phyloP scores from a whole-genome alignment of 192 early-diverging fungal species.

The Coemansia sp. region DNA sequence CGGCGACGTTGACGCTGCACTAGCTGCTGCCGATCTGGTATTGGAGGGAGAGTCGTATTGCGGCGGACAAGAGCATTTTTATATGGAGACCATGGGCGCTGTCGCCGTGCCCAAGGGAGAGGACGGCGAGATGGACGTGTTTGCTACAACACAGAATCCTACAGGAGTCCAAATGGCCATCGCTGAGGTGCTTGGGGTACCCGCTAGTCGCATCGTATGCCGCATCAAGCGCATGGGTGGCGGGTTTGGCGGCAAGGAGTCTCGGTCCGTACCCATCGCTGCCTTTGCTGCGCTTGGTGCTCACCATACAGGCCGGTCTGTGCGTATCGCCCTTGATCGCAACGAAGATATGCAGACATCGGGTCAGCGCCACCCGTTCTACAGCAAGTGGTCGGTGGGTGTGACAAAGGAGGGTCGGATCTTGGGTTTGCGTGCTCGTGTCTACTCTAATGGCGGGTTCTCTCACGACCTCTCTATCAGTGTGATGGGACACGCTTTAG shows the following conservation, averaged over 20 bases:
- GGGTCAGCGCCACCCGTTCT: slow-evolving; percentile 81
- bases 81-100: slow-evolving; percentile 77
- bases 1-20: slow-evolving; percentile 66
- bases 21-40: slow-evolving; percentile 57
- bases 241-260: slow-evolving; percentile 84
- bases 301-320: slow-evolving; percentile 64
- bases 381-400: slow-evolving; percentile 76
- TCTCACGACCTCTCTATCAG: slow-evolving; percentile 66
- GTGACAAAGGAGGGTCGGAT: slow-evolving; percentile 69
- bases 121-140: slow-evolving; percentile 82
- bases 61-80: slow-evolving; percentile 83
- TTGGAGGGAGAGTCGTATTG: slow-evolving; percentile 63
- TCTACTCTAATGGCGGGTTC: slow-evolving; percentile 69
- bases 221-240: slow-evolving; percentile 87
- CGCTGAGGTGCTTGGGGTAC: slow-evolving; percentile 73
- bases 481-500: slow-evolving; percentile 75
- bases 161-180: slow-evolving; percentile 72
- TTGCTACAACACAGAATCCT: slow-evolving; percentile 77
- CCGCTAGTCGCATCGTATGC: slow-evolving; percentile 68
- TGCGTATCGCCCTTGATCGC: slow-evolving; percentile 78
- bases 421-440: slow-evolving; percentile 61
- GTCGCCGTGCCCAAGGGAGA: slow-evolving; percentile 73
- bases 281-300: slow-evolving; percentile 72
- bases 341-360: slow-evolving; percentile 82
- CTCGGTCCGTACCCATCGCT: slow-evolving; percentile 66